phyloP scores from a whole-genome alignment of 352 stramenopile species.

The Phytophthora cactorum region DNA sequence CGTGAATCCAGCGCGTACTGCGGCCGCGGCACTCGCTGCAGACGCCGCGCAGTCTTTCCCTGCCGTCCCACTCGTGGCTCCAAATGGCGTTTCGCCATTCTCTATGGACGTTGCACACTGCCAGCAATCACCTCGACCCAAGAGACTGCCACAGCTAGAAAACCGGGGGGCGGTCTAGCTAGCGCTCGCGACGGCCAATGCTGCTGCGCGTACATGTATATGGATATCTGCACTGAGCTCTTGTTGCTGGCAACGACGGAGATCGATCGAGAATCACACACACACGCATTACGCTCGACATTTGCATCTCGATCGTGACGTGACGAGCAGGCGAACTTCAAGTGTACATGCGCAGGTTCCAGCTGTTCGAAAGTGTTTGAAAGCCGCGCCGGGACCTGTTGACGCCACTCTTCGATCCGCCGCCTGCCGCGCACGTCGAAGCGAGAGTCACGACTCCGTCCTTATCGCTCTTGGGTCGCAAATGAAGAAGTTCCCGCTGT shows the following conservation, averaged over 20 bases:
- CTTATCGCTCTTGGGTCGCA: neutral
- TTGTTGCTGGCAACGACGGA: neutral
- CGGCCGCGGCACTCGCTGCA: neutral
- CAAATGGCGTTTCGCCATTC: conserved; percentile 1
- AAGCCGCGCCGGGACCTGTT: conserved; percentile 2
- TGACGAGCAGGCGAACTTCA: conserved; percentile 22
- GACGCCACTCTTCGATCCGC: conserved; percentile 25
- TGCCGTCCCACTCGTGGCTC: conserved; percentile 12
- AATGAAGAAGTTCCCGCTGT: conserved; percentile 42
- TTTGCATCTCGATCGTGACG: neutral
- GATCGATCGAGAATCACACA: neutral
- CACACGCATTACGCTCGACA: neutral
- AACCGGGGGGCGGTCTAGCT: neutral
- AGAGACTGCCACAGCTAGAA: neutral
- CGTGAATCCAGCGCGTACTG: conserved; percentile 2
- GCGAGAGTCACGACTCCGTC: neutral
- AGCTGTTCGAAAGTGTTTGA: conserved; percentile 10
- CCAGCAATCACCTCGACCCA: conserved; percentile 12
- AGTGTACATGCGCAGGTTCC: conserved; percentile 13
- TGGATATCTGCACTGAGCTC: neutral
- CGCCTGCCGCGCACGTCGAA: conserved; percentile 7
- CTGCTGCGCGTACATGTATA: neutral
- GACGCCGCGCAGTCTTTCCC: conserved; percentile 8
- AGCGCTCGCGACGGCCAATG: neutral
- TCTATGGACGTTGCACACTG: conserved; percentile 21